A percentile compares a stretch with the other conserved stretches of the same genome.
These are phyloP conservation scores for Xylaria sp. DNA, from an alignment of 2,329 filamentous ascomycete genomes.

Conservation along the genomic window DNA sequence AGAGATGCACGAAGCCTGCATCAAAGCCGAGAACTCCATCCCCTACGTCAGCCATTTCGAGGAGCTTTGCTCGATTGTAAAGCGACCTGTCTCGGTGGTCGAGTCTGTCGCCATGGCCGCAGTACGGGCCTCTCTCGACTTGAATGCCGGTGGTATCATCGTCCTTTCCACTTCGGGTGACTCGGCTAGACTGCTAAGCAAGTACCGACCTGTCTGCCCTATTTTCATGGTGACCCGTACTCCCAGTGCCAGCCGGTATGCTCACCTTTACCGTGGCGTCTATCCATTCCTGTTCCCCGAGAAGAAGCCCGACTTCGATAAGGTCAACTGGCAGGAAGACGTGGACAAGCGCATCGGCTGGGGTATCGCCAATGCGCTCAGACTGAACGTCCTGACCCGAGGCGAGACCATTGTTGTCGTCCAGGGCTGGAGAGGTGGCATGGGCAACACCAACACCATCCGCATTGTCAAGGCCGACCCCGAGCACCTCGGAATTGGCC, in stretches of 20 bases:
- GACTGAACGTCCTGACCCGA: constrained; percentile 77
- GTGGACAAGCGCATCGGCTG: constrained; percentile 98
- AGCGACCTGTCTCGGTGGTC: constrained; percentile 84
- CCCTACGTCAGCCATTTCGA: constrained; percentile 97
- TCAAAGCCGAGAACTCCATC: constrained; percentile 96
- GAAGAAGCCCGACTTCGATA: constrained; percentile 91
- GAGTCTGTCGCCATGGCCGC: constrained; percentile 98
- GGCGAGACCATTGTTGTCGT: constrained; percentile 84
- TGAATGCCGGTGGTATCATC: constrained; percentile 95
- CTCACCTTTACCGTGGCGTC: constrained; percentile 95
- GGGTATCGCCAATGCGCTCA: constrained; percentile 88
- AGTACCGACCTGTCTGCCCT: constrained; percentile 98
- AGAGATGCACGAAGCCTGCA: constrained; percentile 98
- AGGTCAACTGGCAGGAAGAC: constrained; percentile 97
- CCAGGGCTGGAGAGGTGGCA: constrained; percentile 90
- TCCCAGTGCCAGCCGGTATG: constrained; percentile 83
- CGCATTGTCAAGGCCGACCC: constrained; percentile 71
- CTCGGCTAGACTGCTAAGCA: constrained; percentile 94
- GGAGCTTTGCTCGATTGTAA: constrained; percentile 85
- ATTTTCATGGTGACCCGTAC: constrained; percentile 99
- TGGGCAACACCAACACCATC: constrained; percentile 89
- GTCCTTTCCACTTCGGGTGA: constrained; percentile 95
- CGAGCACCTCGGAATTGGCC: constrained; percentile 66
- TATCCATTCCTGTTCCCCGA: constrained; percentile 97
- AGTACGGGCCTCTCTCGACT: constrained; percentile 92